These are phyloP conservation scores for Sicyos edulis DNA, from an alignment of 306 rosid species.

Conservation along the genomic window DNA sequence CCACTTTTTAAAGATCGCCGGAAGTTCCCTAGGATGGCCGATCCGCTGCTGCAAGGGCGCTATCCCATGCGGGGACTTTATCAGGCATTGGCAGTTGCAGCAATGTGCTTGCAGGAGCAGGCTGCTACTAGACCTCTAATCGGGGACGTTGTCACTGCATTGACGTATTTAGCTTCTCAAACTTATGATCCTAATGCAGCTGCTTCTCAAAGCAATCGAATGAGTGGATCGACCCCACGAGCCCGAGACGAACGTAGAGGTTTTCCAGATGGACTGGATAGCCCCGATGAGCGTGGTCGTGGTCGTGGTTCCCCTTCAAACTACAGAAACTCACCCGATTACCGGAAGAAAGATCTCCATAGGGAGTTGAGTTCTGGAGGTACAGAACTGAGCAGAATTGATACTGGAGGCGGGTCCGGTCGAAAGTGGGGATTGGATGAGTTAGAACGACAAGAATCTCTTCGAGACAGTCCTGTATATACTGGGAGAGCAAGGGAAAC, in stretches of 20 bases:
- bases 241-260: conserved; percentile 59
- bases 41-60: conserved; percentile 63
- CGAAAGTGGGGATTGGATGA: conserved; percentile 81
- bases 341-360: conserved; percentile 50
- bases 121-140: conserved; percentile 71
- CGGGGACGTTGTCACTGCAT: conserved; percentile 72
- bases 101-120: conserved; percentile 79
- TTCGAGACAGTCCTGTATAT: conserved; percentile 71
- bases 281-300: conserved; percentile 53
- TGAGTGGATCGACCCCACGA: conserved; percentile 80
- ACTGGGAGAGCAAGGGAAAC: conserved; percentile 77
- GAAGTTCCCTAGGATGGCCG: conserved; percentile 65
- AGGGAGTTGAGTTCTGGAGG: conserved; percentile 44
- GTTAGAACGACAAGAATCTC: conserved; percentile 61
- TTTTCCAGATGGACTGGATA: conserved; percentile 62
- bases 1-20: conserved; percentile 61
- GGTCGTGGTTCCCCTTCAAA: conserved; percentile 73
- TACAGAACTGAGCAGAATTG: conserved; percentile 47
- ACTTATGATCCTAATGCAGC: conserved; percentile 67
- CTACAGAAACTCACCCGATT: conserved; percentile 71
- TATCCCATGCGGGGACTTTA: conserved; percentile 67
- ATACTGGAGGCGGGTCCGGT: conserved; percentile 72
- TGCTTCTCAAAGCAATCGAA: conserved; percentile 45
- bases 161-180: conserved; percentile 77
- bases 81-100: conserved; percentile 80